phyloP scores from a whole-genome alignment of 1,284 basidiomycete species.

The Apiotrichum montevideense region DNA sequence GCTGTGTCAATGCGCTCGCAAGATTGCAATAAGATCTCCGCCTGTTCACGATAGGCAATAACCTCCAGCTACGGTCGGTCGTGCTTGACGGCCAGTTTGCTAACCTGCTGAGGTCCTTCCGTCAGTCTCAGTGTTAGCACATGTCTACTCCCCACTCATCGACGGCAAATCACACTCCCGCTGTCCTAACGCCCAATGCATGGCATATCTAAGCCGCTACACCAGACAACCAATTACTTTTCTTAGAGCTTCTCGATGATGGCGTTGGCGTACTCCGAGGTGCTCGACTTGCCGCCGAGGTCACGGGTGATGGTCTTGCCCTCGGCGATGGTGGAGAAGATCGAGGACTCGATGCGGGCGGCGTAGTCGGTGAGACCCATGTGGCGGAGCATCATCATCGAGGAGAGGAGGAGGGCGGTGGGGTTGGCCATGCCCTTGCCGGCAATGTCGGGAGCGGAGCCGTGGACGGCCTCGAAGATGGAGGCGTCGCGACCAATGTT shows the following conservation, averaged over 20 bases:
- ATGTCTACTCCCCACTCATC: too few relatives aligned
- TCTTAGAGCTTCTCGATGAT: slow-evolving; percentile 56
- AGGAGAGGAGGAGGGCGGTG: slow-evolving; percentile 88
- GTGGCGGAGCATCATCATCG: slow-evolving; percentile 96
- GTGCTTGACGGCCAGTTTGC: too few relatives aligned
- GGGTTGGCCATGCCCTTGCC: slow-evolving; percentile 97
- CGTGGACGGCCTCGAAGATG: slow-evolving; percentile 99
- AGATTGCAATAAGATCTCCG: too few relatives aligned
- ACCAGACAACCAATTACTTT: neutral
- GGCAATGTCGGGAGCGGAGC: slow-evolving; percentile 66
- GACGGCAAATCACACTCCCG: too few relatives aligned
- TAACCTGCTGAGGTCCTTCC: too few relatives aligned
- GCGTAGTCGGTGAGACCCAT: slow-evolving; percentile 87
- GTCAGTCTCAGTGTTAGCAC: too few relatives aligned
- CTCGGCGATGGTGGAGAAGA: slow-evolving; percentile 84
- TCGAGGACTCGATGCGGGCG: slow-evolving; percentile 84
- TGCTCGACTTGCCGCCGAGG: slow-evolving; percentile 82
- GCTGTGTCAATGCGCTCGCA: too few relatives aligned
- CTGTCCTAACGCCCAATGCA: neutral
- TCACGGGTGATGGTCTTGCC: slow-evolving; percentile 89
- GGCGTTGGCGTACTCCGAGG: slow-evolving; percentile 77
- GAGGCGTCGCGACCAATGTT: slow-evolving; percentile 98
- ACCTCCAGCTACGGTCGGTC: too few relatives aligned
- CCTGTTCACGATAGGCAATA: too few relatives aligned
- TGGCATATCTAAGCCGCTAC: slow-evolving; percentile 1